Conservation (phyloP, 371 early-diverging fungal species). For the Syncephalis plumigaleata region DNA sequence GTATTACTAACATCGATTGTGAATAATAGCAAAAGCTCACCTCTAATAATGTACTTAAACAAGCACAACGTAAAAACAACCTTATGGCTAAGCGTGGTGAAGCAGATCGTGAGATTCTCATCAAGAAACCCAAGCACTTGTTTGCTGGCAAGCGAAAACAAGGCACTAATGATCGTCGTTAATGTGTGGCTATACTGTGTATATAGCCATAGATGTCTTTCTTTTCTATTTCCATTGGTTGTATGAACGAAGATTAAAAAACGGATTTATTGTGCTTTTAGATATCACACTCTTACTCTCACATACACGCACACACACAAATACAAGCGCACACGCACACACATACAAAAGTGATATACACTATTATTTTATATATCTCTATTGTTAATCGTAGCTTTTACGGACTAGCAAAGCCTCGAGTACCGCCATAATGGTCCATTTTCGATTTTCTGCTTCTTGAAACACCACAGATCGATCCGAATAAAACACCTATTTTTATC, state of each 20-base stretch:
- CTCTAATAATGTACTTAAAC: conserved; percentile 54
- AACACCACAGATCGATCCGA: conserved; percentile 82
- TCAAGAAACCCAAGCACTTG: conserved; percentile 95
- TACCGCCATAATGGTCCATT: conserved; percentile 88
- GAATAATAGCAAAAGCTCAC: conserved; percentile 28
- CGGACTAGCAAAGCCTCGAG: conserved; percentile 49
- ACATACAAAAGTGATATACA: too few relatives aligned
- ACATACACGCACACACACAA: too few relatives aligned
- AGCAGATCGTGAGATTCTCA: conserved; percentile 71
- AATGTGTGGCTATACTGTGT: conserved; percentile 12
- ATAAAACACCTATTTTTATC: conserved; percentile 53
- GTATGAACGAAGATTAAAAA: too few relatives aligned
- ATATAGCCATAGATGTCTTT: too few relatives aligned
- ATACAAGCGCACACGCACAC: too few relatives aligned
- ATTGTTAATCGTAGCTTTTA: conserved; percentile 14
- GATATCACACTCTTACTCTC: too few relatives aligned
- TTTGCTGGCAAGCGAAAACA: conserved; percentile 81
- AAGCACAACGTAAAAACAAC: conserved; percentile 50
- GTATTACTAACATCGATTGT: neutral
- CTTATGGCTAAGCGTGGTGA: conserved; percentile 80
- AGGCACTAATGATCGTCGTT: conserved; percentile 74
- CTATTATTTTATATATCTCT: too few relatives aligned
- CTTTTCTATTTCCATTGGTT: too few relatives aligned
- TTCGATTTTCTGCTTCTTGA: conserved; percentile 92
- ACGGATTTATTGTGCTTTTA: too few relatives aligned